Conservation (phyloP, 495 filamentous ascomycete genomes). For the Articulospora tetracladia region DNA sequence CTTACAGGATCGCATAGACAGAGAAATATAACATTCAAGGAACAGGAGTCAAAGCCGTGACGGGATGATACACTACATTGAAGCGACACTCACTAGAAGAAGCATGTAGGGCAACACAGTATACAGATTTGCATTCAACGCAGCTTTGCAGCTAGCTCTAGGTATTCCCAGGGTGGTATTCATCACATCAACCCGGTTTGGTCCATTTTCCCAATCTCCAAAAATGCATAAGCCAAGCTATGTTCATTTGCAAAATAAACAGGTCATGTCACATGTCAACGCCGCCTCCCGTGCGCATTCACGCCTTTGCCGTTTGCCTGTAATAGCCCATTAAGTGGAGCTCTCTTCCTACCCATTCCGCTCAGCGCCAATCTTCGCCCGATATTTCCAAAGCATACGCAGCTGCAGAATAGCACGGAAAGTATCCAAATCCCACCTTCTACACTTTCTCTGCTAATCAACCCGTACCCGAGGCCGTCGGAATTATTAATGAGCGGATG, state of each 20-base stretch:
- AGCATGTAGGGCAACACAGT: neutral
- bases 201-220: neutral
- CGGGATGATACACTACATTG: neutral
- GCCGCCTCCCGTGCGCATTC: neutral
- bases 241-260: neutral
- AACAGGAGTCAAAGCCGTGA: neutral
- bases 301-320: neutral
- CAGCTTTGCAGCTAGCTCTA: neutral
- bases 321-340: neutral
- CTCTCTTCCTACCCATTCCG: neutral
- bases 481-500: neutral
- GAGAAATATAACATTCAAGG: too few species aligned
- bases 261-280: too few species aligned
- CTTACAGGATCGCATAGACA: too few species aligned
- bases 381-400: constrained; percentile 95
- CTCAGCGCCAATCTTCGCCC: constrained; percentile 69
- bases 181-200: neutral
- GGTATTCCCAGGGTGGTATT: neutral
- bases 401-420: constrained; percentile 89
- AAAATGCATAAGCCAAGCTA: neutral
- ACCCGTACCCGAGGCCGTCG: constrained; percentile 28
- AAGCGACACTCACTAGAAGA: neutral
- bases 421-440: constrained; percentile 83
- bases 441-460: constrained; percentile 66
- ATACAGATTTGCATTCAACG: neutral